Evolutionary conservation across 352 stramenopile species (phyloP), one percentile per base, ranked within the genome.

Genomic region (Thalassiosira pacifica): DNA sequence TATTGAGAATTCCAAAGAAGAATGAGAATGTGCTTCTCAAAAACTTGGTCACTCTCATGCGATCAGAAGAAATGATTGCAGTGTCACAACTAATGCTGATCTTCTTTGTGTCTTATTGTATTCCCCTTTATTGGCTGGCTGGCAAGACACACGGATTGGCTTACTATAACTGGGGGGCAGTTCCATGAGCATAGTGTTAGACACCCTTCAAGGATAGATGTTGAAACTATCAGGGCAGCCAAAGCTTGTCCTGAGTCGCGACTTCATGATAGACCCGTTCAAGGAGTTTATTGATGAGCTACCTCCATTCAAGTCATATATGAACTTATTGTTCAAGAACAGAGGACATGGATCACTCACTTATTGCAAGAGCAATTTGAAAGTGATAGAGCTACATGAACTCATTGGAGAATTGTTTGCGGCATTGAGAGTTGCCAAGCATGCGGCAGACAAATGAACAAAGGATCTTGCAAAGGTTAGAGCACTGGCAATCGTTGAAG

Each of bases 61-160:
- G 2, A 9, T 64, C 55, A 26, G 4, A n/a, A 9, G 55, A 64
- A 64, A 34, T 64, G 27, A 26, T 69, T 69, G 60, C 27, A 26
- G n/a, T 29, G 9, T 24, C 32, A 27, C 8, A 19, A 69, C 1
- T 52, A 11, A 9, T 69, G 27, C n/a, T 29, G 4, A 52, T 69
- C 29, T 8, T 69, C 1, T 48, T 48, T 52, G 5, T 69, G 4
- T 42, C 60, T 48, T 16, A 48, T 9, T 3, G 1, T 2, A 52
- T 45, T 19, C 24, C 60, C 6, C 2, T 53, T 26, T 52, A 13
- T 2, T 52, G 32, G 32, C 48, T 72, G 37, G 29, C 64, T 34
- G 64, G 64, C n/a, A 72, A 72, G 13, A 59, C 64, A 55, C 32
- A 72, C n/a, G 32, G 3, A 37, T n/a, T 72, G 6, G 64, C 64